These are phyloP conservation scores for Corylus avellana DNA, from an alignment of 306 rosid genomes.

Conservation along the genomic window DNA sequence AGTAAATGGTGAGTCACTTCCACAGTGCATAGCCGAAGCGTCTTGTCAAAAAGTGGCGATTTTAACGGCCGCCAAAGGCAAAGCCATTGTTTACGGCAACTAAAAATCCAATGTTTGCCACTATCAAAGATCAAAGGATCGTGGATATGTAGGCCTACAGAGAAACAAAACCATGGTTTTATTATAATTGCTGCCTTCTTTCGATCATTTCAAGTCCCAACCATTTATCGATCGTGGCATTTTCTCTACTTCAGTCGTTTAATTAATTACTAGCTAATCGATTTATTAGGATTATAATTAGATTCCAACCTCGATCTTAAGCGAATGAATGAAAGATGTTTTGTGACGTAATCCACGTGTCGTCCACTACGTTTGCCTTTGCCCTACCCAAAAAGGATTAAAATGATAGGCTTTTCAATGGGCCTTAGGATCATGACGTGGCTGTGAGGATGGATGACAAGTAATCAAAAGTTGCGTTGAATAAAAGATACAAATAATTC, in stretches of 20 bases:
- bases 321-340: no score
- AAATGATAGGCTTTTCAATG: background rate
- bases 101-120: constrained; percentile 25
- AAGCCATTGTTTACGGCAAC: constrained; percentile 10
- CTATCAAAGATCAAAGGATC: background rate
- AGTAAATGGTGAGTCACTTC: no score
- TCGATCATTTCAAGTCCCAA: background rate
- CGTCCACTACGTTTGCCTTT: background rate
- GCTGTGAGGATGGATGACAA: background rate
- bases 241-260: background rate
- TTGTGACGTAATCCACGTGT: background rate
- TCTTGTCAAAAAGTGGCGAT: constrained; percentile 3
- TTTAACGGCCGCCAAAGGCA: constrained; percentile 16
- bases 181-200: background rate
- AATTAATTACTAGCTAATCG: background rate
- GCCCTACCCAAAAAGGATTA: background rate
- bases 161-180: background rate
- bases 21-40: background rate
- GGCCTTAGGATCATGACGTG: background rate
- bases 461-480: background rate
- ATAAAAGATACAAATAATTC: background rate
- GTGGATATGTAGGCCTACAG: background rate
- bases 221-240: background rate
- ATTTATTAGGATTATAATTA: background rate
- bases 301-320: background rate